These are phyloP conservation scores for Fusarium mexicanum DNA, from an alignment of 2,329 filamentous ascomycete genomes.

Conservation along the genomic window DNA sequence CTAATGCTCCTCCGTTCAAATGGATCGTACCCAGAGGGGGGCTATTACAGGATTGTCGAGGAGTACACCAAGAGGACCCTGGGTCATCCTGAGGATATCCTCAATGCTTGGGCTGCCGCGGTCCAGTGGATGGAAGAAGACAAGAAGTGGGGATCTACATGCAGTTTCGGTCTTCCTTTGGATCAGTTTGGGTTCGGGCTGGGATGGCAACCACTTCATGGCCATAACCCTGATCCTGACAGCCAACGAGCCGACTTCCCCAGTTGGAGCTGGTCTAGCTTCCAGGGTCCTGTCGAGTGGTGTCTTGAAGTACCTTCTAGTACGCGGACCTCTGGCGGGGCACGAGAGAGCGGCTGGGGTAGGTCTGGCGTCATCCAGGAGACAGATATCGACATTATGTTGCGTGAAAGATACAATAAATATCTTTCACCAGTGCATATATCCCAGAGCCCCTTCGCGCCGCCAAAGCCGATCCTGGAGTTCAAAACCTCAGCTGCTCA, in stretches of 20 bases:
- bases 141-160: not conserved
- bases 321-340: not conserved
- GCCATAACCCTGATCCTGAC: not conserved
- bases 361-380: not conserved
- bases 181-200: not conserved
- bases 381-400: not conserved
- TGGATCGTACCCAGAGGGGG: not conserved
- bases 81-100: not conserved
- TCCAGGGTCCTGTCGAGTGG: not conserved
- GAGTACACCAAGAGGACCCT: not conserved
- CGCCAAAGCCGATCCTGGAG: not conserved
- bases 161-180: not conserved
- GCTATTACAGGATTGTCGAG: not conserved
- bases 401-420: not conserved
- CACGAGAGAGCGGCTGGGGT: not conserved
- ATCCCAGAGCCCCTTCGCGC: not conserved
- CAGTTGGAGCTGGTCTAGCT: not conserved
- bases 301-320: not conserved
- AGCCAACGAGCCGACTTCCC: not conserved
- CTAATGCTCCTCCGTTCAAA: not conserved
- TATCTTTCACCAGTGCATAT: not conserved
- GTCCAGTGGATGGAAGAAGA: not conserved
- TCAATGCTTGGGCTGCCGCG: not conserved
- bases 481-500: not conserved
- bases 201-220: not conserved